phyloP scores from a whole-genome alignment of 2,329 filamentous ascomycete species.

The Ilyonectria mors-panacis region DNA sequence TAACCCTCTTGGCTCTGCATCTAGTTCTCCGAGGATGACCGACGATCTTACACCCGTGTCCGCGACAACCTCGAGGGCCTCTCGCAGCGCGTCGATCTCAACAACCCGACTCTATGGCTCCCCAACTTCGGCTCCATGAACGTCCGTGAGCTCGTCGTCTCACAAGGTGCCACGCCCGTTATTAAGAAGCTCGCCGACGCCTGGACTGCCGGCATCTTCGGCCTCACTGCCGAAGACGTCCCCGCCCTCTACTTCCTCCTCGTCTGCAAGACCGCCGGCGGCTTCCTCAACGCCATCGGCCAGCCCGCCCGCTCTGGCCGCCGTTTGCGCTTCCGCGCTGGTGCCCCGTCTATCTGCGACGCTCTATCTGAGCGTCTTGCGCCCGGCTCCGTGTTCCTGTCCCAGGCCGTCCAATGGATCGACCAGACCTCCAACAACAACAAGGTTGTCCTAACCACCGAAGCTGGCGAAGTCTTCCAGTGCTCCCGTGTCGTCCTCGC shows the following conservation, averaged over 20 bases:
- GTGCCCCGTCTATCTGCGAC: constrained; percentile 22
- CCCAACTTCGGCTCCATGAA: constrained; percentile 40
- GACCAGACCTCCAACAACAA: constrained; percentile 34
- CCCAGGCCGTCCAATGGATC: constrained; percentile 36
- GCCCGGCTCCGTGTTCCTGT: constrained; percentile 29
- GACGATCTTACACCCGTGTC: constrained; percentile 35
- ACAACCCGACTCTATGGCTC: constrained; percentile 32
- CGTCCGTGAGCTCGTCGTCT: constrained; percentile 38
- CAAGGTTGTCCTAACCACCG: constrained; percentile 33
- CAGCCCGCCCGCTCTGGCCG: constrained; percentile 15
- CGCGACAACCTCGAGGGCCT: constrained; percentile 39
- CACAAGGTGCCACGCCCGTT: constrained; percentile 36
- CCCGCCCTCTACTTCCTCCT: constrained; percentile 41
- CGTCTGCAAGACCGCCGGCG: constrained; percentile 43
- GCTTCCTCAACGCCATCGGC: constrained; percentile 33
- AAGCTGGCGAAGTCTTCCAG: constrained; percentile 34
- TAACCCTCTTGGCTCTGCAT: background rate
- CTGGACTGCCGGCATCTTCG: constrained; percentile 48
- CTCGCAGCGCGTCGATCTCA: constrained; percentile 38
- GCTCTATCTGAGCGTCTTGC: constrained; percentile 32
- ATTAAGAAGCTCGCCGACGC: constrained; percentile 34
- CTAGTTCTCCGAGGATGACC: constrained; percentile 34
- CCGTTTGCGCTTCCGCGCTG: constrained; percentile 22
- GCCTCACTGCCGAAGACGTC: constrained; percentile 36
- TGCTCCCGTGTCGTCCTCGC: constrained; percentile 39